Percentiles rank a stretch among this genome's conserved stretches.
phyloP scores from a whole-genome alignment of 108 stramenopile genomes.

The Mediolabrus comicus region DNA sequence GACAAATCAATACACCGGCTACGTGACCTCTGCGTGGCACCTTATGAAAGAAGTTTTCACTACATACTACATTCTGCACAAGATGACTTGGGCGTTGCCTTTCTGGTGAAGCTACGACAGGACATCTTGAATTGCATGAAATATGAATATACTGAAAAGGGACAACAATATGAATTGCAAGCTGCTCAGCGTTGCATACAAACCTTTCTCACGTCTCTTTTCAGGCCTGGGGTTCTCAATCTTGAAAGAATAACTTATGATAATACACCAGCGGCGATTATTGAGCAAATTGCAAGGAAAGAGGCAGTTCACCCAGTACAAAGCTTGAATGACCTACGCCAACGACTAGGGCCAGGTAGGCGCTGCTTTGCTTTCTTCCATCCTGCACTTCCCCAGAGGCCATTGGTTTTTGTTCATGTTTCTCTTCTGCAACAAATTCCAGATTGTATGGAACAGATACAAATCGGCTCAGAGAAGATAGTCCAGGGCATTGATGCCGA shows the following conservation, averaged over 20 bases:
- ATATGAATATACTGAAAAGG: conserved; percentile 6
- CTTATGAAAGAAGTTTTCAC: conserved; percentile 54
- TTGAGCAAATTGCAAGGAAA: conserved; percentile 87
- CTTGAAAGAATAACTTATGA: conserved; percentile 87
- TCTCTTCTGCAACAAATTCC: conserved; percentile 68
- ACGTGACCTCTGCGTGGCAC: conserved; percentile 52
- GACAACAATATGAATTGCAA: conserved; percentile 16
- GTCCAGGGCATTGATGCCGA: conserved; percentile 2
- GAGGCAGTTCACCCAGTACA: conserved; percentile 92
- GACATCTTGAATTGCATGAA: conserved; percentile 48
- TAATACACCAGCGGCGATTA: conserved; percentile 74
- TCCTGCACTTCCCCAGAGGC: conserved; percentile 79
- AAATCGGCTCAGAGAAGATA: conserved; percentile 19
- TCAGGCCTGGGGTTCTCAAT: conserved; percentile 39
- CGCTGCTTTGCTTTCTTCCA: conserved; percentile 93
- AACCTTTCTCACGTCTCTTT: conserved; percentile 39
- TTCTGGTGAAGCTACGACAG: conserved; percentile 59
- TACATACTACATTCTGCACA: conserved; percentile 57
- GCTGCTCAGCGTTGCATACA: conserved; percentile 24
- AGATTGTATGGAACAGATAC: conserved; percentile 62
- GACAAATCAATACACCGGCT: conserved; percentile 11
- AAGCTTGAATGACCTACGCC: conserved; percentile 81
- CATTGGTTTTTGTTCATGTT: conserved; percentile 91
- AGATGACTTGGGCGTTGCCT: conserved; percentile 52
- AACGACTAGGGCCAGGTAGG: conserved; percentile 69